These are phyloP conservation scores for Wickerhamiella occidentalis DNA, from an alignment of 805 yeast species.

Conservation along the genomic window DNA sequence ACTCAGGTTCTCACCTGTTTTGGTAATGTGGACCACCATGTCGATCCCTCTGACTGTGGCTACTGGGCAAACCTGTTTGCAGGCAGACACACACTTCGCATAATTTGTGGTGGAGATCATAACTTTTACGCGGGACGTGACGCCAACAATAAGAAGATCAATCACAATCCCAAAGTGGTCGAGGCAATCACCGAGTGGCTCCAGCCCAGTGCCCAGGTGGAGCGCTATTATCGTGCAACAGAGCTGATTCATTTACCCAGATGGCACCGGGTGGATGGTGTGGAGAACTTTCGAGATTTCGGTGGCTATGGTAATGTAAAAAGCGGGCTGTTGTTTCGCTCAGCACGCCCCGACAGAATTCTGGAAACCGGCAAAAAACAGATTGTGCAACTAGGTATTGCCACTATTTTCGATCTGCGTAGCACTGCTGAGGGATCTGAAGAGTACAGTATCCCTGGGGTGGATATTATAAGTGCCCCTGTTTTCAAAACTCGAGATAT, in stretches of 20 bases:
- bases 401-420: slow-evolving; percentile 54
- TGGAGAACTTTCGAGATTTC: slow-evolving; percentile 61
- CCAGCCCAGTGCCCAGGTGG: slow-evolving; percentile 35
- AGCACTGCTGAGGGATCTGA: slow-evolving; percentile 48
- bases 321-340: slow-evolving; percentile 46
- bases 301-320: slow-evolving; percentile 58
- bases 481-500: slow-evolving; percentile 42
- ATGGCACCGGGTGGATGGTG: slow-evolving; percentile 55
- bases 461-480: slow-evolving; percentile 42
- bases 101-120: slow-evolving; percentile 67
- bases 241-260: slow-evolving; percentile 34
- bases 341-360: slow-evolving; percentile 46
- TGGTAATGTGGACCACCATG: slow-evolving; percentile 54
- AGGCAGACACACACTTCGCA: slow-evolving; percentile 43
- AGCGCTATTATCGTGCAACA: slow-evolving; percentile 37
- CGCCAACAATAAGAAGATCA: slow-evolving; percentile 30
- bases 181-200: slow-evolving; percentile 38
- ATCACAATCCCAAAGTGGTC: slow-evolving; percentile 46
- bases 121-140: slow-evolving; percentile 58
- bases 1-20: slow-evolving; percentile 54
- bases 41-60: slow-evolving; percentile 53
- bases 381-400: slow-evolving; percentile 37
- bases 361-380: slow-evolving; percentile 39
- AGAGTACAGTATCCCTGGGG: slow-evolving; percentile 35
- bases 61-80: slow-evolving; percentile 45